A percentile compares a stretch with the other conserved stretches of the same genome.
These are phyloP conservation scores for Polytrichum commune DNA, from an alignment of 225 moss, liverwort and hornwort genomes.

Conservation along the genomic window DNA sequence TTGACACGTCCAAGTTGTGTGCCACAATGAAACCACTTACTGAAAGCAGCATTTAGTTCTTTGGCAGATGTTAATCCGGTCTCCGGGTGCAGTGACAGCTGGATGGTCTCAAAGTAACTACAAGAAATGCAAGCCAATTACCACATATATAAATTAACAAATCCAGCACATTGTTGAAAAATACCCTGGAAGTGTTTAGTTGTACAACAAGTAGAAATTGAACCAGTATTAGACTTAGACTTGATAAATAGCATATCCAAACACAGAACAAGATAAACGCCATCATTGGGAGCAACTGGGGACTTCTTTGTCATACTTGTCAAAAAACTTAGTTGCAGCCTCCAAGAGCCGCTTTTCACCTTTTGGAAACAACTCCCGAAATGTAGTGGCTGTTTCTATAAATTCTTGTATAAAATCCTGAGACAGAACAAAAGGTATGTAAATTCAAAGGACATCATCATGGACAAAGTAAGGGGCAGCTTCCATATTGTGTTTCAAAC, in stretches of 20 bases:
- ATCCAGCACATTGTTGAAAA: background rate
- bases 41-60: constrained; percentile 78
- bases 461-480: constrained; percentile 5
- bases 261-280: too few relatives aligned
- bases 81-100: constrained; percentile 68
- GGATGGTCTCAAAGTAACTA: constrained; percentile 83
- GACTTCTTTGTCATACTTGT: constrained; percentile 45
- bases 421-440: constrained; percentile 9
- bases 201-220: too few relatives aligned
- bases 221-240: too few relatives aligned
- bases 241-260: too few relatives aligned
- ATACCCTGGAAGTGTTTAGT: too few relatives aligned
- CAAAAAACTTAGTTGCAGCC: constrained; percentile 76
- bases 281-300: constrained; percentile 1
- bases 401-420: constrained; percentile 93
- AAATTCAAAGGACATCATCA: constrained; percentile 11
- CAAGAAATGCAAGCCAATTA: constrained; percentile 9
- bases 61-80: constrained; percentile 60
- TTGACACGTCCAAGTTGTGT: background rate
- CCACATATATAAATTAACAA: background rate
- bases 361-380: constrained; percentile 76
- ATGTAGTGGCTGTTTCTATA: constrained; percentile 70
- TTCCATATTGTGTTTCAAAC: constrained; percentile 2
- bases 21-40: constrained; percentile 39
- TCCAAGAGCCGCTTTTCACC: constrained; percentile 69